Conservation (phyloP, 768 basidiomycete genomes). For the Agaricus subrufescens region DNA sequence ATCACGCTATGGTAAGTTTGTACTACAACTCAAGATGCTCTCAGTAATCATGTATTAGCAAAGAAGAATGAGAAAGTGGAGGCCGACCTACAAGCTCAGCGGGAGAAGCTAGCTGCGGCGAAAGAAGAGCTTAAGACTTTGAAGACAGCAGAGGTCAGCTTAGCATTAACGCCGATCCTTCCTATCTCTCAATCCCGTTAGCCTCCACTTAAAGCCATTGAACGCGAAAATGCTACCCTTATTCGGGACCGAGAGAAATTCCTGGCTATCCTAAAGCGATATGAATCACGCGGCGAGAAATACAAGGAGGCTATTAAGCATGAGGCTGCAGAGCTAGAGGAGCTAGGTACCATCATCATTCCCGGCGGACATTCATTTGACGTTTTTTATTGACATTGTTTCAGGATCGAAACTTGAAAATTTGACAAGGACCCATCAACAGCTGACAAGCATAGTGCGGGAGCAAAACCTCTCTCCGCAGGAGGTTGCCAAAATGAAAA, state of each 20-base stretch:
- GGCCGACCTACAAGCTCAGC: slow-evolving; percentile 56
- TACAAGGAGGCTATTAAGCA: slow-evolving; percentile 60
- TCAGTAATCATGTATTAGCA: slow-evolving; percentile 32
- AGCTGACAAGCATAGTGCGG: slow-evolving; percentile 63
- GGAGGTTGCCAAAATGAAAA: slow-evolving; percentile 88
- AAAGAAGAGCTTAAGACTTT: slow-evolving; percentile 54
- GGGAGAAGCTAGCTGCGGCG: slow-evolving; percentile 37
- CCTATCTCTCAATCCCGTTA: slow-evolving; percentile 17
- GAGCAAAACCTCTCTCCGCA: slow-evolving; percentile 88
- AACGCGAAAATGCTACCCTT: slow-evolving; percentile 58
- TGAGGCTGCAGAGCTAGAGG: slow-evolving; percentile 59
- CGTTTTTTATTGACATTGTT: background rate
- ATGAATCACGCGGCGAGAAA: slow-evolving; percentile 65
- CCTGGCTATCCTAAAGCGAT: slow-evolving; percentile 66
- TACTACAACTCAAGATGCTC: background rate
- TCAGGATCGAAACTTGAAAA: slow-evolving; percentile 59
- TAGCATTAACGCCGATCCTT: background rate
- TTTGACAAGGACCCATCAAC: slow-evolving; percentile 59
- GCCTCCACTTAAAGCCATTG: slow-evolving; percentile 62
- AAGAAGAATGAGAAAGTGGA: slow-evolving; percentile 70
- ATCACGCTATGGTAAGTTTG: slow-evolving; percentile 64
- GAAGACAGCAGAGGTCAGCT: slow-evolving; percentile 52
- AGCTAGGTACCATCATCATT: slow-evolving; percentile 38
- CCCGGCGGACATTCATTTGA: background rate
- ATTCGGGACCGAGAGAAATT: slow-evolving; percentile 76